Evolutionary conservation across 2,329 filamentous ascomycete species (phyloP).

Genomic region (Chaetomium strumarium): DNA sequence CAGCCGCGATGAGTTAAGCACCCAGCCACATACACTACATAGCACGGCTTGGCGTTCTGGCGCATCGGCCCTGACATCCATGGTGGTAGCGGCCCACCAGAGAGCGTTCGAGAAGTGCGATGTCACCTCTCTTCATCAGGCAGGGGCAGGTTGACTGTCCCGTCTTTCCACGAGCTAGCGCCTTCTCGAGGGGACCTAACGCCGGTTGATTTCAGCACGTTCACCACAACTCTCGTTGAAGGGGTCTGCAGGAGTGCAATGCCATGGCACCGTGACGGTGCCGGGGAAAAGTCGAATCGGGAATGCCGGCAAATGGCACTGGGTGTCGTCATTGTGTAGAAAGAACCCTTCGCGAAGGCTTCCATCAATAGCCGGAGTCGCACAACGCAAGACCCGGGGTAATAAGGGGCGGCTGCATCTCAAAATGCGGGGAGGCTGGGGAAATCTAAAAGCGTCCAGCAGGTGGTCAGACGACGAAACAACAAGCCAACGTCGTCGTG

Average conservation of each 20-base stretch:
- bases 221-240: background rate
- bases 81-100: slow-evolving; percentile 5
- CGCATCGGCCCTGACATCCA: slow-evolving; percentile 21
- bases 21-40: slow-evolving; percentile 2
- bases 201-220: slow-evolving; percentile 12
- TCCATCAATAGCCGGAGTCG: slow-evolving; percentile 17
- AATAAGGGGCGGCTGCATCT: slow-evolving; percentile 4
- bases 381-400: slow-evolving; percentile 2
- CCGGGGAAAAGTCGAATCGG: background rate
- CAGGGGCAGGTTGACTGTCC: slow-evolving; percentile 3
- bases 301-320: slow-evolving; percentile 6
- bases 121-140: slow-evolving; percentile 5
- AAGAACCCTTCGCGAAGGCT: slow-evolving; percentile 16
- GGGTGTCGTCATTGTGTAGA: slow-evolving; percentile 7
- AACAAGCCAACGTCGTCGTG: background rate
- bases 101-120: slow-evolving; percentile 4
- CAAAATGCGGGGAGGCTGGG: slow-evolving; percentile 14
- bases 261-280: background rate
- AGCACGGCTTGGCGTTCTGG: slow-evolving; percentile 18
- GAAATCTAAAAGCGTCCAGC: slow-evolving; percentile 1
- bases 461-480: background rate
- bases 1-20: slow-evolving; percentile 4
- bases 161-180: slow-evolving; percentile 9
- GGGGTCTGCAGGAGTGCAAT: background rate
- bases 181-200: background rate